Percentiles rank a stretch among this genome's conserved stretches.
Evolutionary conservation across 2,329 filamentous ascomycete species (phyloP).

Genomic region (Diaporthe citrichinensis): DNA sequence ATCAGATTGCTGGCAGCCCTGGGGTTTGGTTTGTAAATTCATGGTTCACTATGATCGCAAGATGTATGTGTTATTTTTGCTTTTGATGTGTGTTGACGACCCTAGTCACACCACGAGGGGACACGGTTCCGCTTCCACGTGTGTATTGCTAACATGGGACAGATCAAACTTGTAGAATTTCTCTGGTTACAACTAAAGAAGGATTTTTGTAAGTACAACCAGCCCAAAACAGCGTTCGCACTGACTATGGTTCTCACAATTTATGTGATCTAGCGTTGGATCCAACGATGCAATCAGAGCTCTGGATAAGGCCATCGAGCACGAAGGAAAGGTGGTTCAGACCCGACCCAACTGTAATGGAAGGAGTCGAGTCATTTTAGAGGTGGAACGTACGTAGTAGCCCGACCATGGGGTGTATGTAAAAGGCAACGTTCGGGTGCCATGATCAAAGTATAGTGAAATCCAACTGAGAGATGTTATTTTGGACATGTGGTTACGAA

Average conservation of each 20-base stretch:
- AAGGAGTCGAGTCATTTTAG: no score
- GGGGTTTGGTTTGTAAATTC: not conserved
- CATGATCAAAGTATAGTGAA: not conserved
- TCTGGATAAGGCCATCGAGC: not conserved
- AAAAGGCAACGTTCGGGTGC: not conserved
- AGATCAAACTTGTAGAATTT: not conserved
- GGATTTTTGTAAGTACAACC: not conserved
- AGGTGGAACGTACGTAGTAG: no score
- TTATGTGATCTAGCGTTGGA: not conserved
- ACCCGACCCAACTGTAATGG: not conserved
- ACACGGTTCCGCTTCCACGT: not conserved
- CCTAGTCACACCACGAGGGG: no score
- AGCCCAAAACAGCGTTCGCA: no score
- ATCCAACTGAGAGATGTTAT: not conserved
- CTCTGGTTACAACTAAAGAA: fast-evolving
- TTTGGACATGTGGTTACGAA: not conserved
- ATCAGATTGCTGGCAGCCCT: not conserved
- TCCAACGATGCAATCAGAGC: not conserved
- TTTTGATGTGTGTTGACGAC: not conserved
- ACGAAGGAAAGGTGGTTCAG: not conserved
- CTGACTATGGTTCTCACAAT: not conserved
- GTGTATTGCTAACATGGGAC: not conserved
- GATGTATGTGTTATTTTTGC: not conserved
- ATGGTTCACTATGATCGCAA: not conserved
- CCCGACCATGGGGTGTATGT: not conserved